A percentile compares a stretch with the other conserved stretches of the same genome.
These are phyloP conservation scores for Closterium sp. DNA, from an alignment of 139 green algal species.

Conservation along the genomic window DNA sequence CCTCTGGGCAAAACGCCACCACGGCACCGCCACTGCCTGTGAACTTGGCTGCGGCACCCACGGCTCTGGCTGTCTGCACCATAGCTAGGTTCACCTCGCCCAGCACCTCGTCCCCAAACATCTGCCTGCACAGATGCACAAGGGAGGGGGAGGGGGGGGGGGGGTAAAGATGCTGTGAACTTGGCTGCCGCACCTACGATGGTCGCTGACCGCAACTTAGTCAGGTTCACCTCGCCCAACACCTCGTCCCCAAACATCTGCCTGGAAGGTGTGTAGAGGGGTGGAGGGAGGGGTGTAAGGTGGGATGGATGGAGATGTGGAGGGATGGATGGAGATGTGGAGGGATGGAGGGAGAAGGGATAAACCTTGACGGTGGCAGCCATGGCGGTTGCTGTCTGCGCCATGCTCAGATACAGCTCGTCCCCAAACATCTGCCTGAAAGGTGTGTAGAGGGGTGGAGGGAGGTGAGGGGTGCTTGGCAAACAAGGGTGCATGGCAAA, in stretches of 20 bases:
- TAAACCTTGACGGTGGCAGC: too few species aligned
- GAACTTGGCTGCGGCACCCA: conserved; percentile 80
- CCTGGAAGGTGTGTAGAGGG: background rate
- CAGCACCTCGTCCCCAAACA: conserved; percentile 73
- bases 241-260: conserved; percentile 70
- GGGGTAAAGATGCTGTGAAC: too few species aligned
- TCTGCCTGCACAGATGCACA: conserved; percentile 28
- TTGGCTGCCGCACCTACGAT: too few species aligned
- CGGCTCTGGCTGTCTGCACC: conserved; percentile 64
- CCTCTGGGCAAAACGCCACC: conserved; percentile 62
- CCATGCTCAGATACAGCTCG: too few species aligned
- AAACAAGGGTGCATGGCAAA: too few species aligned
- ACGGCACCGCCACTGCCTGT: conserved; percentile 79
- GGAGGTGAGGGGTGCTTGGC: too few species aligned
- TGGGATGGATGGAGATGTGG: background rate
- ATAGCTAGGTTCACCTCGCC: conserved; percentile 74
- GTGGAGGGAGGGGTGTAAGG: too few species aligned
- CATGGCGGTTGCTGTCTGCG: too few species aligned
- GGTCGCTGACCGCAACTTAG: conserved; percentile 73
- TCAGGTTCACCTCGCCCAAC: conserved; percentile 70
- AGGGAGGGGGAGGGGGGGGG: too few species aligned
- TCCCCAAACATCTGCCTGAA: conserved; percentile 67
- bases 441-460: background rate
- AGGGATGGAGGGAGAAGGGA: too few species aligned
- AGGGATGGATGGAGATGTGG: too few species aligned